Evolutionary conservation across 148 eudicot genomes (phyloP), one percentile per base, ranked within the genome.

Genomic region (Silene latifolia): DNA sequence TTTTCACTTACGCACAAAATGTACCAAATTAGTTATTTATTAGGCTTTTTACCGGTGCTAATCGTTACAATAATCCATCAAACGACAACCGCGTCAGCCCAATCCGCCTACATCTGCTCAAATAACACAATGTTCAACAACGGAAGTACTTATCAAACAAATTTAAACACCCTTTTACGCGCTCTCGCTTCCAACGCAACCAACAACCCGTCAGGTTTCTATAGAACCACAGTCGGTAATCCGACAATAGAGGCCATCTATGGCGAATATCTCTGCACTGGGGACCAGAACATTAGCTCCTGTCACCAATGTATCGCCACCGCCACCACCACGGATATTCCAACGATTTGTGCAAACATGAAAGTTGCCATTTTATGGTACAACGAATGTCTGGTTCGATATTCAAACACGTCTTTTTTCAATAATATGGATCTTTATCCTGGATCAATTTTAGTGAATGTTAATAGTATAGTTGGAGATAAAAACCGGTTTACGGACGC

Each of bases 131-230:
- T 68, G 24, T 83, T 71, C 80, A 72, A 78, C 3, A 32, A 46
- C n/a, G 76, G 76, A 8, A 76, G 83, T 56, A 0, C 73, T 0
- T 89, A 82, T 76, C 44, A 71, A n/a, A 53, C 81, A 20, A 89
- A 84, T 67, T 78, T 86, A 39, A 69, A 86, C 60, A 18, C 81
- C 69, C 67, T 79, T 58, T 83, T 87, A 47, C 71, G 82, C 8
- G 75, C 82, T 12, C 81, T 89, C 8, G 57, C 84, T 54, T 63
- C 81, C 14, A 78, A 77, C 23, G 67, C 81, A 51, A 70, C 78
- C 35, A 69, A 63, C 23, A 44, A 58, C 66, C 59, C 67, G 8
- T 69, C 74, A 20, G 89, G 89, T 6, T 87, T 85, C 72, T 68
- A 76, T 80, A 48, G 48, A 39, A 61, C 82, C 59, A 64, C 83